Percentiles rank a stretch among this genome's conserved stretches.
These are phyloP conservation scores for Phymatotrichopsis omnivora DNA, from an alignment of 2,329 filamentous ascomycete species.

Conservation along the genomic window DNA sequence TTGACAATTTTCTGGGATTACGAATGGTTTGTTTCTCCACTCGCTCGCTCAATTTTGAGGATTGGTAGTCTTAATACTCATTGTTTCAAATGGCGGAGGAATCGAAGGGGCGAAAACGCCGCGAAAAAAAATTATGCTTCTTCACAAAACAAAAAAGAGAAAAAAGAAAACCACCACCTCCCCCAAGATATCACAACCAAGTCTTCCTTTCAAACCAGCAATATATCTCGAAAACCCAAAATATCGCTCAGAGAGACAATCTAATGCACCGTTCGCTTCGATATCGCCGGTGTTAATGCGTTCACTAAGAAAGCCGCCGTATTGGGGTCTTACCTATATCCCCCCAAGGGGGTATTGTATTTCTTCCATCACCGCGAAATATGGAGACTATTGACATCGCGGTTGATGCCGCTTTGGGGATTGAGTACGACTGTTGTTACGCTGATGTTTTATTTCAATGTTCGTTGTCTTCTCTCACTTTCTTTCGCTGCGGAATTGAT, in stretches of 20 bases:
- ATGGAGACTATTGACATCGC: slow-evolving; percentile 49
- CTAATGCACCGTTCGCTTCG: slow-evolving; percentile 53
- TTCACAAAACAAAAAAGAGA: too few relatives aligned
- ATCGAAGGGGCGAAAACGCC: too few relatives aligned
- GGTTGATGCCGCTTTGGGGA: slow-evolving; percentile 44
- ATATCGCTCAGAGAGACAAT: slow-evolving; percentile 39
- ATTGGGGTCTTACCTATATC: slow-evolving; percentile 77
- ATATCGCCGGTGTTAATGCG: slow-evolving; percentile 55
- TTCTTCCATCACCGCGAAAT: slow-evolving; percentile 48
- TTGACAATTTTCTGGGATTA: too few relatives aligned
- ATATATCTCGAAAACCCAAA: too few relatives aligned
- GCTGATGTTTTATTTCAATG: slow-evolving; percentile 81
- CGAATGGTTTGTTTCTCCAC: too few relatives aligned
- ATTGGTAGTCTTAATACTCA: too few relatives aligned
- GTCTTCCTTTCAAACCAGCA: too few relatives aligned
- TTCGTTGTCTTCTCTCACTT: slow-evolving; percentile 39
- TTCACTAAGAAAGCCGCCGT: slow-evolving; percentile 59
- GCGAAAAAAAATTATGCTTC: too few relatives aligned
- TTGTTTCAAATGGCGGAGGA: too few relatives aligned
- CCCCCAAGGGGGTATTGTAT: slow-evolving; percentile 61
- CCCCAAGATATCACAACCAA: too few relatives aligned
- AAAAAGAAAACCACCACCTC: too few relatives aligned
- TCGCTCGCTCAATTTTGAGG: too few relatives aligned
- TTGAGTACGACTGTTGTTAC: slow-evolving; percentile 63
- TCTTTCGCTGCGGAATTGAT: not conserved